Base-by-base conservation (phyloP, 1,284 basidiomycete genomes). In the Papiliotrema flavescens region DNA sequence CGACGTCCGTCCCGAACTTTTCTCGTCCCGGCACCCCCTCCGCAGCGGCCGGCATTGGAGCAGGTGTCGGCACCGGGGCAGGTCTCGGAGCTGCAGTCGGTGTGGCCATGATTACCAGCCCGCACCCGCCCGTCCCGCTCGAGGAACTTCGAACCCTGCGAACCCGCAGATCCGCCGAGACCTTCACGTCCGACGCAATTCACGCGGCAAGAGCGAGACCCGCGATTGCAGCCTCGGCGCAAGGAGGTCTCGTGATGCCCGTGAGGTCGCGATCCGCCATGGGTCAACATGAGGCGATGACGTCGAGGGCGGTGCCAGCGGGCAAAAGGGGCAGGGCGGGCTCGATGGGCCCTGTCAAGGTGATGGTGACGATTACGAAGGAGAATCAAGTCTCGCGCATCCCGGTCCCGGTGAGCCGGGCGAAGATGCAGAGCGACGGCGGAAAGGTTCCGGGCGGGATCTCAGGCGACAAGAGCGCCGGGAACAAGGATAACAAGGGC, bases 91-190 rank as follows among this genome's bases (percentile, higher is more conserved):
- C 35, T 45, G 6, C 48, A 40, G 3, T 47, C 59, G 22, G 58
- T 57, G 47, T 57, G 54, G 17, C n/a, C n/a, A n/a, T n/a, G n/a
- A n/a, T n/a, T n/a, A n/a, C n/a, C n/a, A 54, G 57, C 17, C 24
- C 61, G 17, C 57, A 59, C 35, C 40, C 34, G 5, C 52, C 56
- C 20, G 23, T 61, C 28, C 51, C 57, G 13, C 47, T 34, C 17
- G 13, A 47, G 15, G 26, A 47, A 5, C 44, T 50, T 2, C 40
- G 42, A 13, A 19, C 45, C 8, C 11, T 54, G 11, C 24, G 39
- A 11, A 11, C 26, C 13, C 39, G 52, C 13, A 57, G 49, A 45
- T 63, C 63, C 1, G 60, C 49, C 26, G 63, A 65, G 28, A 62
- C 65, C 14, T 46, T 65, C 2, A 41, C 24, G 19, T 34, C 40